Evolutionary conservation across 352 stramenopile species (phyloP).

Genomic region (Phytopythium boreale): DNA sequence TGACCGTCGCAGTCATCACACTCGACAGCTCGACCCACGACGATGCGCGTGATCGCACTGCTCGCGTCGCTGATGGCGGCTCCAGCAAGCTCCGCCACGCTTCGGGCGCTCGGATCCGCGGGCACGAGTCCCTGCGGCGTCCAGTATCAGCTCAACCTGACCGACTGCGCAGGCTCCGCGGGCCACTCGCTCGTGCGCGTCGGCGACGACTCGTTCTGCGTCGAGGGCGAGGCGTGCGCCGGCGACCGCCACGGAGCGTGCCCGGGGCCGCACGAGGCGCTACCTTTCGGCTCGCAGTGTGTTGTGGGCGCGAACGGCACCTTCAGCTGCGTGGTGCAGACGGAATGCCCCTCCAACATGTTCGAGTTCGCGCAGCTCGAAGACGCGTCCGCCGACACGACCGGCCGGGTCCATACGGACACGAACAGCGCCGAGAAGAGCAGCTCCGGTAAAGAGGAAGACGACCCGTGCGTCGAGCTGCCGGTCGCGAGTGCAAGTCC

Average conservation of each 20-base stretch:
- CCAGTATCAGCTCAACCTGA: neutral
- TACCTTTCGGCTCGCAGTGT: constrained; percentile 1
- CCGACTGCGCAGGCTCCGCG: neutral
- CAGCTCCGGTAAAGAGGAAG: too few species aligned
- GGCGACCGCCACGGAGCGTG: neutral
- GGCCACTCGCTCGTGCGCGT: neutral
- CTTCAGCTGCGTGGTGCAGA: neutral
- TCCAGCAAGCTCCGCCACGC: neutral
- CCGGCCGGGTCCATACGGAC: neutral
- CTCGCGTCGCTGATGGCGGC: neutral
- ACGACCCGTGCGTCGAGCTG: neutral
- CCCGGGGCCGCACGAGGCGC: neutral
- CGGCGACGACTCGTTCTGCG: neutral
- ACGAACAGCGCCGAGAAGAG: neutral
- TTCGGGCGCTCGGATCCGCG: neutral
- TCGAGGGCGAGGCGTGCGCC: neutral
- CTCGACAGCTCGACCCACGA: neutral
- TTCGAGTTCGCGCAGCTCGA: neutral
- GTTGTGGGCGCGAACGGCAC: neutral
- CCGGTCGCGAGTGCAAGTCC: neutral
- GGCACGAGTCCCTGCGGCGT: neutral
- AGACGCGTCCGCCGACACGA: neutral
- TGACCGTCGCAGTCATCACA: neutral
- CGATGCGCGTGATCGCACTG: neutral
- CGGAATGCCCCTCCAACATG: neutral